Base-by-base conservation (phyloP, 208 protist species). In the Trypanosoma lewisi region DNA sequence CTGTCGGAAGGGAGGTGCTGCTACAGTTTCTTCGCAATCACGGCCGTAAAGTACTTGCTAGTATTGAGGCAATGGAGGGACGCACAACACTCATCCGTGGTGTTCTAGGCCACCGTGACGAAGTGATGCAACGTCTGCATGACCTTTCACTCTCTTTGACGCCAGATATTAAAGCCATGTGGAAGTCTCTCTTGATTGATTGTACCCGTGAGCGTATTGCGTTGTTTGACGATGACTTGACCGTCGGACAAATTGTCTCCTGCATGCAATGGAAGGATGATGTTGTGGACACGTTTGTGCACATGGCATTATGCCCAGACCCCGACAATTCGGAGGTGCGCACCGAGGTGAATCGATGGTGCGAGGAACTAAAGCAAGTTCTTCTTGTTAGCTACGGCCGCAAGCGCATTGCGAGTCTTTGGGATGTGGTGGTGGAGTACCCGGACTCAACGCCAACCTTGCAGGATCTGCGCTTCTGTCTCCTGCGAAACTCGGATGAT, bases 361-460 rank as follows among this genome's bases (percentile, higher is more conserved):
- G 89, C 61, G 69, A 67, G 14, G 82, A 87, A 14, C 65, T 95
- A 65, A 72, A 81, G 28, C 73, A 85, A 39, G 58, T 76, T 17
- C 67, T 93, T 34, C 71, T 91, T 16, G 34, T 68, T 59, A 67
- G 54, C 48, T 90, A 83, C 58, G 79, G 80, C 8, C 70, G 83
- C 16, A 72, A 70, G 44, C 85, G 86, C 33, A 83, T 93, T 25
- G 70, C 61, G 6, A 68, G 55, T 53, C 88, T 95, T 53, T 95
- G 84, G 82, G 83, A 93, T 63, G 84, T 93, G 28, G 52, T 95
- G n/a, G 85, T 89, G 16, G 89, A 93, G 57, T 95, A 86, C 70
- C 89, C 89, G 6, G 84, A 90, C 67, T 93, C 86, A 11, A 67
- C 76, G 45, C 82, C 85, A 0, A 83, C 87, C 2, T 49, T 95